These are phyloP conservation scores for Pseudozyma hubeiensis DNA, from an alignment of 1,284 basidiomycete genomes.

Conservation along the genomic window DNA sequence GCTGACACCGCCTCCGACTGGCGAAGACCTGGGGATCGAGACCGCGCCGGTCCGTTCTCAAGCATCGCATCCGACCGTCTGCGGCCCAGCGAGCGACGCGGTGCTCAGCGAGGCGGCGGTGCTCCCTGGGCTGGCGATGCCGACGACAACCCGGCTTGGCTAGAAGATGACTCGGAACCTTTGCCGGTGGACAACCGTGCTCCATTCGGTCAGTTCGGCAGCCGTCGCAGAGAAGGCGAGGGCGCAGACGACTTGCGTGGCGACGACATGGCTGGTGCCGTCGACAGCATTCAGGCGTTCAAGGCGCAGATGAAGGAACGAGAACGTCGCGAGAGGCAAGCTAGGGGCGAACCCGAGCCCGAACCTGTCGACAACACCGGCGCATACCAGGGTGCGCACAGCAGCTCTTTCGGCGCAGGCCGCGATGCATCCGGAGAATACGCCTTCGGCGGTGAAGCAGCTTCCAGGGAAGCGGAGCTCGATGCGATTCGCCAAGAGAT, in stretches of 20 bases:
- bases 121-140: slow-evolving; percentile 70
- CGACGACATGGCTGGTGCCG: slow-evolving; percentile 37
- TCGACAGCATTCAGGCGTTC: slow-evolving; percentile 87
- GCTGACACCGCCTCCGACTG: slow-evolving; percentile 50
- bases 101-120: slow-evolving; percentile 26
- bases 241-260: slow-evolving; percentile 17
- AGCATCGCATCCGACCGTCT: slow-evolving; percentile 40
- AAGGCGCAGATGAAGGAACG: slow-evolving; percentile 87
- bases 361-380: slow-evolving; percentile 14
- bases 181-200: slow-evolving; percentile 47
- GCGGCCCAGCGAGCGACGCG: slow-evolving; percentile 41
- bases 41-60: slow-evolving; percentile 40
- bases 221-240: slow-evolving; percentile 30
- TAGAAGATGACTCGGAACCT: slow-evolving; percentile 78
- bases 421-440: slow-evolving; percentile 33
- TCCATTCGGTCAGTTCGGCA: slow-evolving; percentile 68
- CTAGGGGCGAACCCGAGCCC: slow-evolving; percentile 28
- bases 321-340: slow-evolving; percentile 73
- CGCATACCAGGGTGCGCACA: slow-evolving; percentile 5
- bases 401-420: slow-evolving; percentile 17
- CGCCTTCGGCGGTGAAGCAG: slow-evolving; percentile 18
- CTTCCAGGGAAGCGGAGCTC: slow-evolving; percentile 32
- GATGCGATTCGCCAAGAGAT: slow-evolving; percentile 46
- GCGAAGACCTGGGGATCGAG: slow-evolving; percentile 46
- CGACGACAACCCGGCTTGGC: slow-evolving; percentile 90